phyloP scores from a whole-genome alignment of 768 basidiomycete species.

The Tricholoma sp. region DNA sequence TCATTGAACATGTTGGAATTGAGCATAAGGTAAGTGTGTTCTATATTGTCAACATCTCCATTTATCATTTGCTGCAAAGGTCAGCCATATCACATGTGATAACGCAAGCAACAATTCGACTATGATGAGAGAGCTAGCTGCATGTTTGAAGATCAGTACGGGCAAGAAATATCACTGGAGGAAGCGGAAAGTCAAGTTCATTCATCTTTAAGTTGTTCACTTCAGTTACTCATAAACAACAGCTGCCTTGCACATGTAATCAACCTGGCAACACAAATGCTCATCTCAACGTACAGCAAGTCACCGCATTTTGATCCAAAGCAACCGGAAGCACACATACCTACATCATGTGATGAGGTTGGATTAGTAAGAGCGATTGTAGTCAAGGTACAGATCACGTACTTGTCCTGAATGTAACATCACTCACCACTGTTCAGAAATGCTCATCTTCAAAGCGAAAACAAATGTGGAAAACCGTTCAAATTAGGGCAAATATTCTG shows the following conservation, averaged over 20 bases:
- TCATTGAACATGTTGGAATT: too few species aligned
- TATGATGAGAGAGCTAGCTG: too few species aligned
- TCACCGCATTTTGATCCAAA: too few species aligned
- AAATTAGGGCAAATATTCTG: background rate
- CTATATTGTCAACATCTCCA: too few species aligned
- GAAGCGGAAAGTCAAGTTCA: background rate
- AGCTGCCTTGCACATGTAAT: too few species aligned
- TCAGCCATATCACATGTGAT: too few species aligned
- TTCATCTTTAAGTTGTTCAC: background rate
- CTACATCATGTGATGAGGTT: slow-evolving; percentile 17
- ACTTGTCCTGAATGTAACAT: background rate
- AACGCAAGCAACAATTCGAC: too few species aligned
- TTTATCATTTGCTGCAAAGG: too few species aligned
- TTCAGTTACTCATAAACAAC: background rate
- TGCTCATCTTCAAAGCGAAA: background rate
- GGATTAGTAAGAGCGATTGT: slow-evolving; percentile 5
- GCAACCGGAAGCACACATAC: slow-evolving; percentile 15
- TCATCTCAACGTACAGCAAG: too few species aligned
- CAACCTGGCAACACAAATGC: too few species aligned
- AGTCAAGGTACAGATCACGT: background rate
- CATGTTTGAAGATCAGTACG: background rate
- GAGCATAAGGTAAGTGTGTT: too few species aligned
- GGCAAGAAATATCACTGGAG: background rate
- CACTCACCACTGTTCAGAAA: background rate
- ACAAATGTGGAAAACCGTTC: too few species aligned